Percentiles rank a stretch among this genome's conserved stretches.
These are phyloP conservation scores for Ceratocystis cacaofunesta DNA, from an alignment of 2,329 filamentous ascomycete species.

Conservation along the genomic window DNA sequence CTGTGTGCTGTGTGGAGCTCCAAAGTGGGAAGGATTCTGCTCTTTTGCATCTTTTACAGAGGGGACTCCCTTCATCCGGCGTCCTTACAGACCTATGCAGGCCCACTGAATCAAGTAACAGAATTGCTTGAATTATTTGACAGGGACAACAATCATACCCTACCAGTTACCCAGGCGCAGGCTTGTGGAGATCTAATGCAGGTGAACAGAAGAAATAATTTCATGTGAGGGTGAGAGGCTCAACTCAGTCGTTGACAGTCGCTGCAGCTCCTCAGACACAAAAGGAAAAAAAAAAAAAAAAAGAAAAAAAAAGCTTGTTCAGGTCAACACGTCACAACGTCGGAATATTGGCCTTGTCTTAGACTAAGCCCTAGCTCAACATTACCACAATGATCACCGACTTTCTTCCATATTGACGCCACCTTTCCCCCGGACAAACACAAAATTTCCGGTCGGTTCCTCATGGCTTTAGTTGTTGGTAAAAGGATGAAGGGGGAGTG, in stretches of 20 bases:
- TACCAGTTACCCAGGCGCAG: background rate
- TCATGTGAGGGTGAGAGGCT: background rate
- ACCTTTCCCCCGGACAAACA: background rate
- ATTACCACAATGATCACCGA: no score
- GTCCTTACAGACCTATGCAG: background rate
- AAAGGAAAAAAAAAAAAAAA: no score
- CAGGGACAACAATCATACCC: slow-evolving; percentile 5
- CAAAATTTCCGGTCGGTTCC: background rate
- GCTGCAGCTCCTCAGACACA: background rate
- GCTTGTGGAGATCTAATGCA: background rate
- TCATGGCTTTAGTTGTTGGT: background rate
- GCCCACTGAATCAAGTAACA: background rate
- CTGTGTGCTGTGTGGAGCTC: background rate
- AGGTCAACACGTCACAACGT: no score
- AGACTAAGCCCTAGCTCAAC: no score
- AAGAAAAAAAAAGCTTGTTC: no score
- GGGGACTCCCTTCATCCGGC: background rate
- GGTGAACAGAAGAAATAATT: background rate
- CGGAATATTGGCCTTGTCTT: no score
- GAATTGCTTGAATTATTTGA: slow-evolving; percentile 4
- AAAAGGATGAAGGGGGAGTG: background rate
- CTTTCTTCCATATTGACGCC: background rate
- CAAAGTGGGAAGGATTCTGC: background rate
- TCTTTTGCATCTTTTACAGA: slow-evolving; percentile 1
- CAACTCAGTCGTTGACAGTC: background rate